A percentile compares a stretch with the other conserved stretches of the same genome.
Conservation (phyloP, 2,329 filamentous ascomycete genomes). For the Exutisphaerella laricina region DNA sequence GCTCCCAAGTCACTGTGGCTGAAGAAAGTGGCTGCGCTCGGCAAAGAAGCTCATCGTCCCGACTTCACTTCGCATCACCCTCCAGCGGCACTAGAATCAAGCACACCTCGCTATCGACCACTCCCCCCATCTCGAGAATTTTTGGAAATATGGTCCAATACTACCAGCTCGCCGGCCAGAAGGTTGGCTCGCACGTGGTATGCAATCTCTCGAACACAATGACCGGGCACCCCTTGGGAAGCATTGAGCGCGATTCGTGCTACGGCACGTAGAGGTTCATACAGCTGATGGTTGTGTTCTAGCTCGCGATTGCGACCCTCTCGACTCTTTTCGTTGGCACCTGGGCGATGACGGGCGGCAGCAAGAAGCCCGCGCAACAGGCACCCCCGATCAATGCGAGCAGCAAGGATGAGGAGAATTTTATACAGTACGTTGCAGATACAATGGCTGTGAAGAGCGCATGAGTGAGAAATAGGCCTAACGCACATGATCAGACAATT, state of each 20-base stretch:
- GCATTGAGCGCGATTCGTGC: too few relatives aligned
- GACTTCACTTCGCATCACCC: conserved; percentile 6
- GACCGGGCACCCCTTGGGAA: too few relatives aligned
- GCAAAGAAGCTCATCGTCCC: conserved; percentile 5
- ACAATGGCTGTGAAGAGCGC: too few relatives aligned
- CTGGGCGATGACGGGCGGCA: conserved; percentile 42
- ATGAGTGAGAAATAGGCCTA: too few relatives aligned
- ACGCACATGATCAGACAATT: too few relatives aligned
- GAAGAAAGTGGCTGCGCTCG: conserved; percentile 3
- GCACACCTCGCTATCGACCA: conserved; percentile 7
- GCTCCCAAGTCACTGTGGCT: too few relatives aligned
- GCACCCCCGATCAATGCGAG: conserved; percentile 57
- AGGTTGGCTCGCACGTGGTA: conserved; percentile 52
- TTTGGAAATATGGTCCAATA: conserved; percentile 45
- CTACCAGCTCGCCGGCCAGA: conserved; percentile 48
- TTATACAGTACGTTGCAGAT: conserved; percentile 54
- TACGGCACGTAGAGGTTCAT: too few relatives aligned
- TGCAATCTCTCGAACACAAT: conserved; percentile 27
- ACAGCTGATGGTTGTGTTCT: too few relatives aligned
- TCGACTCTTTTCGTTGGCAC: conserved; percentile 44
- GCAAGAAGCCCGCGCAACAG: conserved; percentile 43
- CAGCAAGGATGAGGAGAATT: conserved; percentile 63
- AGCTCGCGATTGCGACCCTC: conserved; percentile 59
- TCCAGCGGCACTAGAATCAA: conserved; percentile 2
- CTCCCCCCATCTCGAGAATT: conserved; percentile 4